Evolutionary conservation across 2,329 filamentous ascomycete genomes (phyloP), one percentile per base, ranked within the genome.

Genomic region (Stylonectria norvegica): DNA sequence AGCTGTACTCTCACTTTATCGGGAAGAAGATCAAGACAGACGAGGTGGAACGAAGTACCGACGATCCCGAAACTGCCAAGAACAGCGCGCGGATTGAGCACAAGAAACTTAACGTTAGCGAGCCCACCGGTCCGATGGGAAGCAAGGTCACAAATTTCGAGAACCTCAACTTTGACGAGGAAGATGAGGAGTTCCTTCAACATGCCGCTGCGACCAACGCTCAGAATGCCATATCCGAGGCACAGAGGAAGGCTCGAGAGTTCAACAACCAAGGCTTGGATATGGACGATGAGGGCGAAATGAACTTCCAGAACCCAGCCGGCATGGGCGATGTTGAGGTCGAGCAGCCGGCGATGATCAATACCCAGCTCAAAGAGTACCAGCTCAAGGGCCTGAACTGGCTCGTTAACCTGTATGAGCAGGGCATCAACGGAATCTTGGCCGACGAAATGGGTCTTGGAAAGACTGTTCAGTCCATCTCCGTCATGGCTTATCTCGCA

Each of bases 401-500:
- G 93, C 81, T 98, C 39, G 93, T 95, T 71, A 97, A 98, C 63
- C 69, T 98, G 52, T 98, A 98, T 71, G 93, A 98, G 66, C 93
- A 98, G 67, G 93, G 93, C 63, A 98, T 98, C 85, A 97, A 97
- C 70, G 91, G 91, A 67, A 98, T 98, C 57, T 74, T 98, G 49
- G 93, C 93, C 50, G 93, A 98, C 63, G 93, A 98, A 70, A 98
- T 98, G 93, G 93, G 93, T 81, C 86, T 98, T 17, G 93, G 93
- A 64, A 98, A 98, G 70, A 98, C 93, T 15, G 89, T 98, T 5
- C 93, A 98, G 69, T 97, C 91, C 16, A 98, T 98, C 48, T 97
- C 93, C 1, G 91, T 98, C 62, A 97, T 98, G 93, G 90, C 90
- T 2, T 97, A 98, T 61, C 82, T 98, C 20, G 93, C 93, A 2